These are phyloP conservation scores for Lepidium africanum DNA, from an alignment of 345 rosid genomes.

Conservation along the genomic window DNA sequence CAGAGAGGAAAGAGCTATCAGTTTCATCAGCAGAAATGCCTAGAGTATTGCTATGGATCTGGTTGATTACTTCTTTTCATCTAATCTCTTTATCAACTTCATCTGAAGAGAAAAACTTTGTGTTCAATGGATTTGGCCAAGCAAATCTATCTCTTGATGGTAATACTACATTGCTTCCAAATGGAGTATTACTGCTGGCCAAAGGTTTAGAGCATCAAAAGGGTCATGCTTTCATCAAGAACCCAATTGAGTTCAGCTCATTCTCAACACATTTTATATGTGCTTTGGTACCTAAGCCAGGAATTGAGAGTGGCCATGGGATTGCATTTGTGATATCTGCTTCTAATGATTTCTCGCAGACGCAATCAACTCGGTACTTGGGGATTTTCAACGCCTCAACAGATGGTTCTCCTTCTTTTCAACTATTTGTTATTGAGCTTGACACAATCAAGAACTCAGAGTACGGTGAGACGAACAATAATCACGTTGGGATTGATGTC, in stretches of 20 bases:
- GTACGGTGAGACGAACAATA: constrained; percentile 34
- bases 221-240: constrained; percentile 68
- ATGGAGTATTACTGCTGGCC: constrained; percentile 53
- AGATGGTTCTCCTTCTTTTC: constrained; percentile 28
- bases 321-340: constrained; percentile 36
- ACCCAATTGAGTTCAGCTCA: constrained; percentile 36
- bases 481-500: constrained; percentile 63
- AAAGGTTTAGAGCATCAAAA: constrained; percentile 34
- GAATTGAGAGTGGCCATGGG: constrained; percentile 33
- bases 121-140: constrained; percentile 15
- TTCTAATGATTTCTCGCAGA: background rate
- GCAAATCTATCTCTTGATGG: constrained; percentile 18
- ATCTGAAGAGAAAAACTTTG: background rate
- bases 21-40: constrained; percentile 9
- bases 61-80: background rate
- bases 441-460: constrained; percentile 40
- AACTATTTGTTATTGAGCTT: constrained; percentile 48
- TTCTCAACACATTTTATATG: constrained; percentile 41
- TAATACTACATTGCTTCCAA: constrained; percentile 13
- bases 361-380: constrained; percentile 23
- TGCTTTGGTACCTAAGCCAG: constrained; percentile 28
- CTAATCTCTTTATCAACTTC: constrained; percentile 16
- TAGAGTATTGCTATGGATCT: constrained; percentile 1
- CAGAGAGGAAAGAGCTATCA: background rate
- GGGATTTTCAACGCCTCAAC: constrained; percentile 41